Evolutionary conservation across 2,329 filamentous ascomycete genomes (phyloP), one percentile per base, ranked within the genome.

Genomic region (Calycina herbarum): DNA sequence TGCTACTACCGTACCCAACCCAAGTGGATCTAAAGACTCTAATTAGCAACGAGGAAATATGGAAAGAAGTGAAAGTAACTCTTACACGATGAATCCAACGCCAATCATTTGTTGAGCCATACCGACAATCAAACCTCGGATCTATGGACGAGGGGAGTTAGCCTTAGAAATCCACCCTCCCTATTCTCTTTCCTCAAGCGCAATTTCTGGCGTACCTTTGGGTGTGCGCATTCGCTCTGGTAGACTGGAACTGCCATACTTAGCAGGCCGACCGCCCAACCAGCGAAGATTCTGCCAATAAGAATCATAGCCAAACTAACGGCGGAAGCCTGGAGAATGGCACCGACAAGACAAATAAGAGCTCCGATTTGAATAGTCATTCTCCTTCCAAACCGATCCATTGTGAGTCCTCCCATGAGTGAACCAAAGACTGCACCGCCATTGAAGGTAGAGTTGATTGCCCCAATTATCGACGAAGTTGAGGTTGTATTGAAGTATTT

Each of bases 81-180:
- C 69, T 62, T 70, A 72, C 71, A 73, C 70, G 48, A 72, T 73
- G 57, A 85, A 80, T 61, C 87, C 87, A 33, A 89, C 79, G 7
- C 86, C 87, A 33, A 89, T 75, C 86, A 89, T 89, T 72, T 89
- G 88, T 69, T 89, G 86, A 73, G 89, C 86, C 20, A 89, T 76
- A 15, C 83, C 81, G 11, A 86, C 89, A 54, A 89, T 80, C 66
- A 83, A 77, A n/a, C 76, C 87, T 75, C 87, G 83, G 70, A 89
- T 89, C 67, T 81, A 82, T 1, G 86, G 4, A 24, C 20, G 27
- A 5, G 4, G n/a, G 24, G 20, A 24, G 4, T 54, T 27, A 54
- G 48, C 20, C 20, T 54, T 15, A 27, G 3, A 27, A 13, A 13
- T 27, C 1, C 10, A 54, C 48, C 38, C 38, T 40, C 11, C 5